These are phyloP conservation scores for Candida sonorensis DNA, from an alignment of 805 yeast species.

Conservation along the genomic window DNA sequence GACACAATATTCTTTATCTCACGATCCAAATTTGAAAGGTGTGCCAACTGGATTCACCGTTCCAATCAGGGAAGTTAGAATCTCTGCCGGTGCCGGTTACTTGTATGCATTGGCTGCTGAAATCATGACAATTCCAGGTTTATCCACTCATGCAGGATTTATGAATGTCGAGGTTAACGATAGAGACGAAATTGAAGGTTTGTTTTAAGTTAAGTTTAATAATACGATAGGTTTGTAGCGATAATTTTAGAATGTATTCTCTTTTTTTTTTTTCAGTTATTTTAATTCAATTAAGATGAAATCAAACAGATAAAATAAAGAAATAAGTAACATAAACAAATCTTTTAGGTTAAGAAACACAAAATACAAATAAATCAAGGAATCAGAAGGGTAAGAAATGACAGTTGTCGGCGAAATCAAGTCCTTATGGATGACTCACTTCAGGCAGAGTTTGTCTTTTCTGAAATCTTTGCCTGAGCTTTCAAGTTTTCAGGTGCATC, in stretches of 20 bases:
- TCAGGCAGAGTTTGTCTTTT: constrained; percentile 21
- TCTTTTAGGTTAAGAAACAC: no score
- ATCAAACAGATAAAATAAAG: no score
- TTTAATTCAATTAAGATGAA: no score
- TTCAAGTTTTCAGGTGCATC: constrained; percentile 65
- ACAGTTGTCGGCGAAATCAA: no score
- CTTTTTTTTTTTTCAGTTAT: no score
- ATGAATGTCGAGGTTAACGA: constrained; percentile 81
- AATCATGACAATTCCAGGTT: constrained; percentile 81
- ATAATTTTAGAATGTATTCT: no score
- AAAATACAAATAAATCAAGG: constrained; percentile 1
- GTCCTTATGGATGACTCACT: neutral
- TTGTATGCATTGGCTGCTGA: constrained; percentile 81
- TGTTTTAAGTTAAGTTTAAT: no score
- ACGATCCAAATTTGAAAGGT: constrained; percentile 76
- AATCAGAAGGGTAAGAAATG: no score
- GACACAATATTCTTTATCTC: constrained; percentile 80
- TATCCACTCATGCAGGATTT: constrained; percentile 80
- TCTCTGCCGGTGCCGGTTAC: constrained; percentile 87
- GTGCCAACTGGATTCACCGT: constrained; percentile 74
- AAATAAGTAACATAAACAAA: no score
- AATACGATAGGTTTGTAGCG: no score
- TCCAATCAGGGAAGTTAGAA: constrained; percentile 75
- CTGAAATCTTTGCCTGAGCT: constrained; percentile 55
- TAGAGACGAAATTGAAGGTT: constrained; percentile 76